Evolutionary conservation across 768 basidiomycete genomes (phyloP).

Genomic region (Pisolithus microcarpus): DNA sequence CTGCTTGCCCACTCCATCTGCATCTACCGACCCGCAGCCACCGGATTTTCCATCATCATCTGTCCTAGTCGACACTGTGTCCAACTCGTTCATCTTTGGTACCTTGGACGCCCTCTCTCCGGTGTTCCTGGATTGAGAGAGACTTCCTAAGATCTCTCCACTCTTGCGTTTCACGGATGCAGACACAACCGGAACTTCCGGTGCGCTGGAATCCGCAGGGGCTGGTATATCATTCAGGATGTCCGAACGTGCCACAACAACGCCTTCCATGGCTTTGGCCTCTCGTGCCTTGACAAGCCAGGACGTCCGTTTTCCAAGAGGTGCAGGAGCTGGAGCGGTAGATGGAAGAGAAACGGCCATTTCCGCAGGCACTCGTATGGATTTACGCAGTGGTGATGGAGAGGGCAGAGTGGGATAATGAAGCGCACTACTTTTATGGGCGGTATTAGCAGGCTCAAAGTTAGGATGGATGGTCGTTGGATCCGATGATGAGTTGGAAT

Average conservation of each 20-base stretch:
- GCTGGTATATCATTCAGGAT: slow-evolving; percentile 2
- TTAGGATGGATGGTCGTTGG: slow-evolving; percentile 31
- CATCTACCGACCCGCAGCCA: slow-evolving; percentile 16
- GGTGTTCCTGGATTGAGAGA: slow-evolving; percentile 18
- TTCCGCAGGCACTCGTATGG: slow-evolving; percentile 46
- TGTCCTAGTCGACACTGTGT: slow-evolving; percentile 20
- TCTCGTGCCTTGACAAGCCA: slow-evolving; percentile 77
- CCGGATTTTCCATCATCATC: slow-evolving; percentile 9
- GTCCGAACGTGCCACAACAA: slow-evolving; percentile 26
- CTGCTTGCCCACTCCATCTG: slow-evolving; percentile 18
- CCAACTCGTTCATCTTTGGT: slow-evolving; percentile 37
- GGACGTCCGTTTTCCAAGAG: slow-evolving; percentile 60
- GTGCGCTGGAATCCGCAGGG: slow-evolving; percentile 3
- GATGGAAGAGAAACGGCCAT: slow-evolving; percentile 28
- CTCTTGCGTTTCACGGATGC: slow-evolving; percentile 60
- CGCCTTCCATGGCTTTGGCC: slow-evolving; percentile 55
- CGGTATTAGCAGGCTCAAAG: slow-evolving; percentile 17
- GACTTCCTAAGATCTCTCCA: slow-evolving; percentile 34
- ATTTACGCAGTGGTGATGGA: slow-evolving; percentile 65
- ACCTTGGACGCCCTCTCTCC: slow-evolving; percentile 43
- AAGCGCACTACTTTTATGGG: slow-evolving; percentile 35
- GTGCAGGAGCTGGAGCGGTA: slow-evolving; percentile 25
- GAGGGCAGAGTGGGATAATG: slow-evolving; percentile 62
- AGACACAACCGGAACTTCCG: slow-evolving; percentile 9
- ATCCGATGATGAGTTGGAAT: slow-evolving; percentile 4